Conservation (phyloP, 2,329 filamentous ascomycete species). For the Dactylellina parvicollis region DNA sequence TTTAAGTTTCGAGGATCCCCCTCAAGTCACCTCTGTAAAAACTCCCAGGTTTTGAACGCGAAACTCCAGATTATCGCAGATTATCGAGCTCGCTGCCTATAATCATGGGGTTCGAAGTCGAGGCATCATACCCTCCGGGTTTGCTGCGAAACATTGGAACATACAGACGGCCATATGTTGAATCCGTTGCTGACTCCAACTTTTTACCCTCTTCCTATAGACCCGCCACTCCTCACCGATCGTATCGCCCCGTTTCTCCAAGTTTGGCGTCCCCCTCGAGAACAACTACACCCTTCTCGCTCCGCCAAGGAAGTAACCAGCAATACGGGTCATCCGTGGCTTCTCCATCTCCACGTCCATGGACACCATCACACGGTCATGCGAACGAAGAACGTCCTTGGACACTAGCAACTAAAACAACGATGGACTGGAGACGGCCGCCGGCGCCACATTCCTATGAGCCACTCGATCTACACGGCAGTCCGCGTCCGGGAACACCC, state of each 20-base stretch:
- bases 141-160: slow-evolving; percentile 31
- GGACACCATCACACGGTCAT: slow-evolving; percentile 66
- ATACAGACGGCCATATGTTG: slow-evolving; percentile 51
- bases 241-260: slow-evolving; percentile 39
- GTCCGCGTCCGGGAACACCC: slow-evolving; percentile 87
- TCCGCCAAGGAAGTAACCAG: slow-evolving; percentile 20
- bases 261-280: slow-evolving; percentile 46
- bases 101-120: slow-evolving; percentile 33
- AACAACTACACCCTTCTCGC: slow-evolving; percentile 29
- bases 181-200: slow-evolving; percentile 54
- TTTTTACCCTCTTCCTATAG: slow-evolving; percentile 28
- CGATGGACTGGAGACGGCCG: slow-evolving; percentile 74
- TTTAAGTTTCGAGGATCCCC: neutral
- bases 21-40: neutral
- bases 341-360: slow-evolving; percentile 68
- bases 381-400: slow-evolving; percentile 64
- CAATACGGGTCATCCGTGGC: slow-evolving; percentile 19
- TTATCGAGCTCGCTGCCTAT: too few species aligned
- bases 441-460: slow-evolving; percentile 80
- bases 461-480: slow-evolving; percentile 86
- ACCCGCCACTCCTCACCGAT: slow-evolving; percentile 43
- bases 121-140: slow-evolving; percentile 29
- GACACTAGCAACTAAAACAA: slow-evolving; percentile 66
- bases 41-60: neutral
- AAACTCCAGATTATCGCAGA: neutral